Percentiles rank a stretch among this genome's conserved stretches.
Evolutionary conservation across 768 basidiomycete genomes (phyloP).

Genomic region (Suillus fuscotomentosus): DNA sequence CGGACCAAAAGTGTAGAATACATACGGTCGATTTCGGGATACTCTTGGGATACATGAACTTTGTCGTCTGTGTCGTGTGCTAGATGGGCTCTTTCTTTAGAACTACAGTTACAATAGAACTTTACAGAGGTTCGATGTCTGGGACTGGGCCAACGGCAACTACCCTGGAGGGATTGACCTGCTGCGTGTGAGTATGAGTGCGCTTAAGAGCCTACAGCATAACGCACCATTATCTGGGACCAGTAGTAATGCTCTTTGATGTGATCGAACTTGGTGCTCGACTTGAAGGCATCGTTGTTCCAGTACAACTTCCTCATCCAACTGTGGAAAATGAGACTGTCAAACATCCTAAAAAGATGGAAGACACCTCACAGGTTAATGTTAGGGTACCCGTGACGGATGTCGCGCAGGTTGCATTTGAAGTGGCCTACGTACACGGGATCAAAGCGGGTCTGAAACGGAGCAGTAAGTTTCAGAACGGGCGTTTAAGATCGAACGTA

Average conservation of each 20-base stretch:
- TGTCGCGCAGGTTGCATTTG: constrained; percentile 87
- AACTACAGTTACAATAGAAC: not conserved
- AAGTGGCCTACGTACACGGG: constrained; percentile 90
- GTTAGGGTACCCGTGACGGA: constrained; percentile 85
- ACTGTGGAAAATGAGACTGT: constrained; percentile 29
- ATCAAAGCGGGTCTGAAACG: constrained; percentile 76
- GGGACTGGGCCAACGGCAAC: constrained; percentile 76
- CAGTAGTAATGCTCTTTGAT: constrained; percentile 46
- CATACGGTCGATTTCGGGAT: not conserved
- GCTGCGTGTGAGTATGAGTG: constrained; percentile 9
- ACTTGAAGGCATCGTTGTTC: constrained; percentile 84
- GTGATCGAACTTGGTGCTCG: constrained; percentile 86
- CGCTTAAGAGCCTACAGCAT: not conserved
- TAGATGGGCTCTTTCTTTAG: constrained; percentile 14
- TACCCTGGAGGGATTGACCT: constrained; percentile 80
- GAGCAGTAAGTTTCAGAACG: not conserved
- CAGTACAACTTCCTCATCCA: constrained; percentile 92
- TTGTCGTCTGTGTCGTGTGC: constrained; percentile 8
- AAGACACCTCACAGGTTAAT: constrained; percentile 50
- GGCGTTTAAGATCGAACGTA: constrained; percentile 34
- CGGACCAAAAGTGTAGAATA: not conserved
- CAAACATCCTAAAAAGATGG: not conserved
- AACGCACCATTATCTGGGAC: constrained; percentile 27
- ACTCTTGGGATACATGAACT: not conserved
- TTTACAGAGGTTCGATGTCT: constrained; percentile 59